Conservation (phyloP, 768 basidiomycete genomes). For the Leccinum rimulosum region DNA sequence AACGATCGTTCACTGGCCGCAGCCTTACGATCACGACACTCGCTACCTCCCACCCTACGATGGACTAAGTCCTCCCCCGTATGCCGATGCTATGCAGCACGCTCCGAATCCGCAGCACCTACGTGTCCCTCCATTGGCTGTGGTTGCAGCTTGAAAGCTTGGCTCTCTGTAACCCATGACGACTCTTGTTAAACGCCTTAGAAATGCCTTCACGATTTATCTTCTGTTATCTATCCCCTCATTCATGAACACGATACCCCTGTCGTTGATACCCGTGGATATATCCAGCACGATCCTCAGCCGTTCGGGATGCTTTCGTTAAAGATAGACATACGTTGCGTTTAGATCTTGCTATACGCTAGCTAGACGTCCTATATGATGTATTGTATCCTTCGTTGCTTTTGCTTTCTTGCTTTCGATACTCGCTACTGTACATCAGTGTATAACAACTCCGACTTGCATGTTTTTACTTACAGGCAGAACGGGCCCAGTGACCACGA, state of each 20-base stretch:
- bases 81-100: background rate
- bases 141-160: background rate
- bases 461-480: no score
- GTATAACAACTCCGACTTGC: no score
- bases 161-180: background rate
- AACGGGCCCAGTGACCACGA: no score
- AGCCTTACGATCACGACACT: background rate
- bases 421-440: background rate
- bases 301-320: background rate
- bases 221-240: background rate
- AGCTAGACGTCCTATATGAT: background rate
- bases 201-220: background rate
- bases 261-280: slow-evolving; percentile 6
- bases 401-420: background rate
- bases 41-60: slow-evolving; percentile 10
- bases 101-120: background rate
- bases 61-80: slow-evolving; percentile 14
- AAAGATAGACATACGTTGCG: background rate
- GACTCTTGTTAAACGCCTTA: background rate
- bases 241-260: slow-evolving; percentile 5
- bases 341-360: background rate
- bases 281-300: background rate
- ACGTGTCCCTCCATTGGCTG: slow-evolving; percentile 1
- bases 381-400: background rate
- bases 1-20: background rate